Conservation (phyloP, 352 stramenopile species). For the Globisporangium mamillatum region DNA sequence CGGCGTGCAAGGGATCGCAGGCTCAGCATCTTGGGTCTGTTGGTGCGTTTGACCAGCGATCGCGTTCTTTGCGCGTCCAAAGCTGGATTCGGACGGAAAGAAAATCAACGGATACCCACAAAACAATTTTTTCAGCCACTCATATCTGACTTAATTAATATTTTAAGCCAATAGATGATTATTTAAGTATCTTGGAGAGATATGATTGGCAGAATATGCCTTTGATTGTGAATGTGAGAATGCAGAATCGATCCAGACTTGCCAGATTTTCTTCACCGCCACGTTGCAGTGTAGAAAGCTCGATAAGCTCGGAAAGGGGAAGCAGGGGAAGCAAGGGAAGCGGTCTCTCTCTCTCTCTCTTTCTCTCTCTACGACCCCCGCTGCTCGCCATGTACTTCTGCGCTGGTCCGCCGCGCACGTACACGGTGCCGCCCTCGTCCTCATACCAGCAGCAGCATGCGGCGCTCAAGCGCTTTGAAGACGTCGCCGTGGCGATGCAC, state of each 20-base stretch:
- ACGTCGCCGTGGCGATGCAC: slow-evolving; percentile 55
- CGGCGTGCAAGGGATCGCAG: slow-evolving; percentile 5
- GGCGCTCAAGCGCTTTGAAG: slow-evolving; percentile 29
- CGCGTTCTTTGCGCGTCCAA: slow-evolving; percentile 1
- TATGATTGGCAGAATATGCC: neutral
- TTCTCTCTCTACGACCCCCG: neutral
- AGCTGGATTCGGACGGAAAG: neutral
- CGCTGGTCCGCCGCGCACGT: slow-evolving; percentile 63
- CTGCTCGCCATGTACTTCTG: slow-evolving; percentile 60
- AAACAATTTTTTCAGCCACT: neutral
- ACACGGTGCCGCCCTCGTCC: slow-evolving; percentile 22
- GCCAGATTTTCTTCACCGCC: neutral
- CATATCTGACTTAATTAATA: neutral
- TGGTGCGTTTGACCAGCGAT: slow-evolving; percentile 1
- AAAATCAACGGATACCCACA: too few species aligned
- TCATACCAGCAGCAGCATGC: neutral
- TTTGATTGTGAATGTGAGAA: neutral
- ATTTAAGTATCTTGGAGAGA: neutral
- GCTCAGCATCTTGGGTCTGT: slow-evolving; percentile 11
- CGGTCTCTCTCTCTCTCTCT: neutral
- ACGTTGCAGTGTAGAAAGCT: neutral
- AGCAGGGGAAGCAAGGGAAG: neutral
- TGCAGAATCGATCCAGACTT: neutral
- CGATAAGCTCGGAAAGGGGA: neutral
- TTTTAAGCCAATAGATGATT: neutral